Percentiles rank a stretch among this genome's conserved stretches.
phyloP scores from a whole-genome alignment of 148 eudicot species.

The Agrostemma githago region DNA sequence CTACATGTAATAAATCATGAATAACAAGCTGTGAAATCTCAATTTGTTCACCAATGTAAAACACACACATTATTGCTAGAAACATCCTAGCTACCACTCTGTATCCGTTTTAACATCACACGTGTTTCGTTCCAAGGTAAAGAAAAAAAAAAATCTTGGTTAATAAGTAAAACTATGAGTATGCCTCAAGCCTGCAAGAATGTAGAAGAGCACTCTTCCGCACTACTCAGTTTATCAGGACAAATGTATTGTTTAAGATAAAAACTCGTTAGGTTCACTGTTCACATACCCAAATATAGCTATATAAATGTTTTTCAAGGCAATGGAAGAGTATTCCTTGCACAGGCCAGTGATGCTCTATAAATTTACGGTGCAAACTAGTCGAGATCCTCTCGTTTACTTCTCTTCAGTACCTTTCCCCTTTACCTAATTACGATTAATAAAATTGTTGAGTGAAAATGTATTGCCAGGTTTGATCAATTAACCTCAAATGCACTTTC shows the following conservation, averaged over 20 bases:
- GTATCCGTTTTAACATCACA: neutral
- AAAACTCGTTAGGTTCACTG: neutral
- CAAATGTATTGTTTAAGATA: neutral
- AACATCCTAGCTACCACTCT: neutral
- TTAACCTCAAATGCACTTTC: neutral
- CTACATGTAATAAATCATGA: neutral
- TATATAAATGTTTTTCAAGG: neutral
- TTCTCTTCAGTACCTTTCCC: neutral
- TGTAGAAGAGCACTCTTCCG: neutral
- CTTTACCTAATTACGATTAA: neutral
- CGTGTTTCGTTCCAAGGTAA: neutral
- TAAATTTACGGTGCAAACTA: neutral
- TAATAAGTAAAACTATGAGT: neutral
- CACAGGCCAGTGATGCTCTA: neutral
- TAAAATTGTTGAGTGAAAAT: neutral
- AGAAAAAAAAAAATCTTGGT: neutral
- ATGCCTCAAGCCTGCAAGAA: neutral
- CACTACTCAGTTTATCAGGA: neutral
- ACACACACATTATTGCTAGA: neutral
- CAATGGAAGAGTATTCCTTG: neutral
- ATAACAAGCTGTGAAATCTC: constrained; percentile 2
- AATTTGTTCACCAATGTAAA: constrained; percentile 4
- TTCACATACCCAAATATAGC: neutral
- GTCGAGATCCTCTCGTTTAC: neutral
- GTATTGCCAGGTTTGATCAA: neutral